Base-by-base conservation (phyloP, 148 eudicot genomes). In the Cornus kousa region DNA sequence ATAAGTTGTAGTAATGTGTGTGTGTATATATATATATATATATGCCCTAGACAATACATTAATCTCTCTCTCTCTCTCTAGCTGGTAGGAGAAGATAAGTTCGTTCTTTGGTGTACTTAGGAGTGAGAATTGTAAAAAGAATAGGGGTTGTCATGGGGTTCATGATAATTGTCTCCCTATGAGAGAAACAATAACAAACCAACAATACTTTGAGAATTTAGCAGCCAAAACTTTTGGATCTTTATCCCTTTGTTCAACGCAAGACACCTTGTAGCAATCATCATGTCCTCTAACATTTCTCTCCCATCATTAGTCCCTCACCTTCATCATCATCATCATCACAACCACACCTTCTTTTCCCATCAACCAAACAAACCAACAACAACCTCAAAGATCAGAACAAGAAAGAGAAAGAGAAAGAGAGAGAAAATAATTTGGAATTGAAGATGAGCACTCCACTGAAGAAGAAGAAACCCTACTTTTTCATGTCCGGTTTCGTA, bases 381-480 rank as follows among this genome's bases (percentile, higher is more conserved):
- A 19, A 22, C 82, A 19, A 31, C 66, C 71, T 65, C 68, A 78
- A 85, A 55, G 68, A 75, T 74, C 76, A 70, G 69, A 73, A 6
- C 76, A 19, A 66, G 33, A 13, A 79, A 79, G 80, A 78, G 35
- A 17, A 53, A 69, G 75, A 59, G 76, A 67, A 35, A 55, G 67
- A 55, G 33, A 78, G 17, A 64, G 16, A 53, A 43, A 43, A 43
- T 39, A 39, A 39, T 43, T 62, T 48, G 60, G 53, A 73, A 75
- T 19, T 60, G 66, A 72, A 79, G 62, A 80, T 77, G 67, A 31
- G 72, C 7, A 39, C 43, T 68, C 73, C 78, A 13, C 37, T 46
- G 80, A 76, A 67, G 80, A 80, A 80, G 83, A 84, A 79, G 84
- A 85, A 85, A 79, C 87, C 85, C 82, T 79, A 82, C 73, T 77